phyloP scores from a whole-genome alignment of 257 asterid genomes.

The Anisodus tanguticus region DNA sequence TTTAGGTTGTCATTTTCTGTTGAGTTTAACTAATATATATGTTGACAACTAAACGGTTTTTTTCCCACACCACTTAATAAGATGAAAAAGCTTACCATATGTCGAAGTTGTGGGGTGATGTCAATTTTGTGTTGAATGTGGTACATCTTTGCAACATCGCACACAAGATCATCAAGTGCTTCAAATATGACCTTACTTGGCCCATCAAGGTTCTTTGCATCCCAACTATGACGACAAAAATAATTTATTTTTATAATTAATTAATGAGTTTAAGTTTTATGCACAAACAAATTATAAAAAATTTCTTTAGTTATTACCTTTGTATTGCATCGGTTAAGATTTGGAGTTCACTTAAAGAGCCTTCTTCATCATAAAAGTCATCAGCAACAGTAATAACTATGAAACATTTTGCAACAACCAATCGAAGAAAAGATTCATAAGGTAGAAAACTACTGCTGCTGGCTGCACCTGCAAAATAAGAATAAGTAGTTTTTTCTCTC shows the following conservation, averaged over 20 bases:
- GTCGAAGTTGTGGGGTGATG: conserved; percentile 36
- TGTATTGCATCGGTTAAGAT: conserved; percentile 52
- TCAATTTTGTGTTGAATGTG: conserved; percentile 35
- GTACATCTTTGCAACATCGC: conserved; percentile 37
- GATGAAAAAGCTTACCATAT: conserved; percentile 46
- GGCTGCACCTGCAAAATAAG: conserved; percentile 56
- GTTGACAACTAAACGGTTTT: not conserved
- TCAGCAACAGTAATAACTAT: conserved; percentile 59
- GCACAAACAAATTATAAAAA: not conserved
- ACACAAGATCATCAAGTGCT: conserved; percentile 58
- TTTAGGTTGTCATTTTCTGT: not conserved
- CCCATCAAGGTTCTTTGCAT: conserved; percentile 52
- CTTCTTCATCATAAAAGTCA: conserved; percentile 68
- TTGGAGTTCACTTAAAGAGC: conserved; percentile 45
- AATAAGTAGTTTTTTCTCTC: conserved; percentile 59
- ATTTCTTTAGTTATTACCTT: conserved; percentile 38
- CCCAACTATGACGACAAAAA: conserved; percentile 50
- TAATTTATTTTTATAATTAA: no score
- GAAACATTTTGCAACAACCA: conserved; percentile 51
- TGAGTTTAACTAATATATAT: not conserved
- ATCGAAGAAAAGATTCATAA: conserved; percentile 42
- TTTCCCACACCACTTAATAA: no score
- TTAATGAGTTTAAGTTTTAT: not conserved
- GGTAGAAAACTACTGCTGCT: conserved; percentile 44
- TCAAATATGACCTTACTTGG: conserved; percentile 61